Evolutionary conservation across 1,284 basidiomycete species (phyloP), one percentile per base, ranked within the genome.

Genomic region (Microbotryum scabiosae): DNA sequence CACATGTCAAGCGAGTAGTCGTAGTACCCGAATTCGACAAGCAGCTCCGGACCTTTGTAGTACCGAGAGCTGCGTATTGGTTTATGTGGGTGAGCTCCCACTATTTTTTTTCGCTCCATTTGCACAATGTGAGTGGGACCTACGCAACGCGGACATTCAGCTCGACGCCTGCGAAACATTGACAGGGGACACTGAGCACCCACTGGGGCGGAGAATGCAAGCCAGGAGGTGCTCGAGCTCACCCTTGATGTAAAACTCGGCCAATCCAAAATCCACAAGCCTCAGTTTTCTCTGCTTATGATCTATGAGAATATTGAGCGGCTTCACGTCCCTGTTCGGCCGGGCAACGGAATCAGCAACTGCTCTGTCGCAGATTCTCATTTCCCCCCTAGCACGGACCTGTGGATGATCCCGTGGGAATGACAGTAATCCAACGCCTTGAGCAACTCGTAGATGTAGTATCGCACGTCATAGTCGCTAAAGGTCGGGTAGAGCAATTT

Each of bases 301-400:
- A 77, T 98, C 96, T 76, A 98, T 97, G 93, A 98, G 97, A 62
- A 98, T 92, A 75, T 98, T 98, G 79, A 97, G 92, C 4, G 96
- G 94, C 75, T 98, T 98, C 66, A 98, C 94, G 75, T 97, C 94
- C 66, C 94, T 41, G 26, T 60, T 16, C 36, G 16, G 14, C 36
- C 14, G 14, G 30, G 7, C 30, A 41, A 41, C 1, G 36, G 5
- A 16, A 16, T 41, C 36, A 41, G 16, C 36, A 41, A 16, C 16
- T 41, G 1, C 36, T 18, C 36, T 41, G 30, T 30, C 36, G 36
- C 16, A 41, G 5, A 41, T 18, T 41, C 30, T 30, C 30, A 30
- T 30, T 30, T 30, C 16, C 36, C 1, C 5, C 36, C 36, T 41
- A 41, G 14, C 10, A 63, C 55, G 25, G 54, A 55, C 28, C 62